A percentile compares a stretch with the other conserved stretches of the same genome.
Conservation (phyloP, 1,284 basidiomycete genomes). For the Rhodofomes roseus region DNA sequence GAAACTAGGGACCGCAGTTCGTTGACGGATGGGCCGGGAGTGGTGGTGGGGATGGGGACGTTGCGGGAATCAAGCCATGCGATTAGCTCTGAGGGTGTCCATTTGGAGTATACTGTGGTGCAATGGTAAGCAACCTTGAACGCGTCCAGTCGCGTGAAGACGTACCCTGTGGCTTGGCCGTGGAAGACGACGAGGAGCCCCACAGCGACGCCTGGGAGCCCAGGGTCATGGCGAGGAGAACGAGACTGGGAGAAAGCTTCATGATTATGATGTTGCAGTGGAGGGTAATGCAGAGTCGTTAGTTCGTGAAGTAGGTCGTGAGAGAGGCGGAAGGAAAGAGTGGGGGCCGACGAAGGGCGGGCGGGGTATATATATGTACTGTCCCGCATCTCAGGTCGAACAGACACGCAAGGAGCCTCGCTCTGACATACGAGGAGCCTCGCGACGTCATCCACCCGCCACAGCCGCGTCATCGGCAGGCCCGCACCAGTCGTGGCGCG, state of each 20-base stretch:
- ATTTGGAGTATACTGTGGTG: constrained; percentile 14
- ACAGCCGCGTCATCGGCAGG: background rate
- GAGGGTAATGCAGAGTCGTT: background rate
- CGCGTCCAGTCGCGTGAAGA: no score
- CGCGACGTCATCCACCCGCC: background rate
- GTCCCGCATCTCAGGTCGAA: background rate
- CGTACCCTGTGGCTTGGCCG: background rate
- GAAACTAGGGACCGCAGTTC: constrained; percentile 20
- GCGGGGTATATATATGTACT: background rate
- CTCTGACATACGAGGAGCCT: background rate
- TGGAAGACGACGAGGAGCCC: background rate
- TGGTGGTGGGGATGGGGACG: constrained; percentile 39
- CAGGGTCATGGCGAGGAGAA: background rate
- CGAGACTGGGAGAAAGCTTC: background rate
- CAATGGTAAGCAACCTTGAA: no score
- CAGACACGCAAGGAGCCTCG: background rate
- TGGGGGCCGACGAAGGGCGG: background rate
- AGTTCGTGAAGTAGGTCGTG: background rate
- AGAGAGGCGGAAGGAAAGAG: background rate
- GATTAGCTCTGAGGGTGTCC: constrained; percentile 44
- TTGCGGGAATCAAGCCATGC: constrained; percentile 73
- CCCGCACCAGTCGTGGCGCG: background rate
- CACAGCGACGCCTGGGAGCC: background rate
- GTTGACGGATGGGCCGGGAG: constrained; percentile 42
- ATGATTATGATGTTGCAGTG: background rate